Percentiles rank a stretch among this genome's conserved stretches.
Evolutionary conservation across 306 rosid genomes (phyloP).

Genomic region (Ochetophila trinervis): DNA sequence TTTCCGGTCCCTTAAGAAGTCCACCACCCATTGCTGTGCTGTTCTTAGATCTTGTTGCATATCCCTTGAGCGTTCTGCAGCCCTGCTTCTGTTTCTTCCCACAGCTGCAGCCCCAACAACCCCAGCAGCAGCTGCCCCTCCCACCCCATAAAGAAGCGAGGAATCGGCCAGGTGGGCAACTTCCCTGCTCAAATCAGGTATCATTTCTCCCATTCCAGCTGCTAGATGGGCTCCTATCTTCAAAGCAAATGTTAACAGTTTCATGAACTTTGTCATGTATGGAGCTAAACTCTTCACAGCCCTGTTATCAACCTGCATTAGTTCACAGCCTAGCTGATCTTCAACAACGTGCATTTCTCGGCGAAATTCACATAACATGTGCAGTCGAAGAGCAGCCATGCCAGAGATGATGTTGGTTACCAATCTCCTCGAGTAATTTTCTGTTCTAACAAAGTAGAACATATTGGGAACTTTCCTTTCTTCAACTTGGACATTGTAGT

Average conservation of each 20-base stretch:
- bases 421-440: constrained; percentile 81
- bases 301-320: constrained; percentile 81
- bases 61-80: constrained; percentile 52
- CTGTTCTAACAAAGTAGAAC: constrained; percentile 80
- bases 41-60: constrained; percentile 68
- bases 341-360: constrained; percentile 93
- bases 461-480: constrained; percentile 95
- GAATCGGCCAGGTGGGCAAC: constrained; percentile 82
- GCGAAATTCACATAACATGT: constrained; percentile 81
- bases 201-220: constrained; percentile 88
- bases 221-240: constrained; percentile 97
- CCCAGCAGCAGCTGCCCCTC: constrained; percentile 71
- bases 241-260: constrained; percentile 73
- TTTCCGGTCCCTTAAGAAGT: constrained; percentile 75
- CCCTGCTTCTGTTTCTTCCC: constrained; percentile 42
- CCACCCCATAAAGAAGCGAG: constrained; percentile 55
- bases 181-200: constrained; percentile 90
- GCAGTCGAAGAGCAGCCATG: constrained; percentile 84
- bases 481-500: constrained; percentile 78
- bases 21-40: constrained; percentile 92
- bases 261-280: constrained; percentile 86
- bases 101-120: constrained; percentile 60
- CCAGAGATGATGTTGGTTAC: constrained; percentile 78
- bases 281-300: constrained; percentile 82
- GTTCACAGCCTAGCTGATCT: constrained; percentile 86